These are phyloP conservation scores for Neofusicoccum ribis DNA, from an alignment of 2,329 filamentous ascomycete species.

Conservation along the genomic window DNA sequence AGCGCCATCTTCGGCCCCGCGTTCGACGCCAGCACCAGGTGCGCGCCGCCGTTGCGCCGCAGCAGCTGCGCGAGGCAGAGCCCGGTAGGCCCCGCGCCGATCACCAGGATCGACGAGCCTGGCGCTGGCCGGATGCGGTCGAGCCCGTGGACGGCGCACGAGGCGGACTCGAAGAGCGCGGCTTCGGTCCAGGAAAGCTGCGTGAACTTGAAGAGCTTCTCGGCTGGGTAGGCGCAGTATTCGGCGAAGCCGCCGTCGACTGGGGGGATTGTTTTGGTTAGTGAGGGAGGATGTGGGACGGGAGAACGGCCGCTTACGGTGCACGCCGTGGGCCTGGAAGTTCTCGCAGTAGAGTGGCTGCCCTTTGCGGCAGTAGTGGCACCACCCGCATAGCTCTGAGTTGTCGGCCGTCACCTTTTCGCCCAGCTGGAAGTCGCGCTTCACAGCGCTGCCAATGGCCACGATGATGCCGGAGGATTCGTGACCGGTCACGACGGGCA, in stretches of 20 bases:
- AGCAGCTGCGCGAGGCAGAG: slow-evolving; percentile 64
- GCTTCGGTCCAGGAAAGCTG: slow-evolving; percentile 69
- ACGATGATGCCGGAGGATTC: slow-evolving; percentile 68
- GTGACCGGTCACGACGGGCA: slow-evolving; percentile 49
- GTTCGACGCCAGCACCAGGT: slow-evolving; percentile 69
- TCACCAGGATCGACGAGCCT: slow-evolving; percentile 65
- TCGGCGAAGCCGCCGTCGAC: slow-evolving; percentile 73
- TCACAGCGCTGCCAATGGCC: slow-evolving; percentile 59
- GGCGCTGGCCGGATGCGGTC: slow-evolving; percentile 68
- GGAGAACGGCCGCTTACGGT: slow-evolving; percentile 30
- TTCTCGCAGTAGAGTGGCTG: slow-evolving; percentile 69
- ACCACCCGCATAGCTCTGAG: slow-evolving; percentile 68
- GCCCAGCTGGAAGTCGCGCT: slow-evolving; percentile 57
- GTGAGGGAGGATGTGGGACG: not conserved
- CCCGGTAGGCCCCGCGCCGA: slow-evolving; percentile 67
- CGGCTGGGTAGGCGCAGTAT: slow-evolving; percentile 60
- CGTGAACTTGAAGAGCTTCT: slow-evolving; percentile 64
- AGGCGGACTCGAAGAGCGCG: slow-evolving; percentile 69
- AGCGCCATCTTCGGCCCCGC: slow-evolving; percentile 70
- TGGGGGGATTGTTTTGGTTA: slow-evolving; percentile 24
- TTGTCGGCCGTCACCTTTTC: slow-evolving; percentile 64
- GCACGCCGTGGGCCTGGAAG: slow-evolving; percentile 67
- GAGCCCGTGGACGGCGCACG: slow-evolving; percentile 69
- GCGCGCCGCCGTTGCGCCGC: slow-evolving; percentile 65
- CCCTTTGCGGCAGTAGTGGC: slow-evolving; percentile 72